Evolutionary conservation across 176 grass and related monocot genomes (phyloP), one percentile per base, ranked within the genome.

Genomic region (Cenchrus fungigraminus): DNA sequence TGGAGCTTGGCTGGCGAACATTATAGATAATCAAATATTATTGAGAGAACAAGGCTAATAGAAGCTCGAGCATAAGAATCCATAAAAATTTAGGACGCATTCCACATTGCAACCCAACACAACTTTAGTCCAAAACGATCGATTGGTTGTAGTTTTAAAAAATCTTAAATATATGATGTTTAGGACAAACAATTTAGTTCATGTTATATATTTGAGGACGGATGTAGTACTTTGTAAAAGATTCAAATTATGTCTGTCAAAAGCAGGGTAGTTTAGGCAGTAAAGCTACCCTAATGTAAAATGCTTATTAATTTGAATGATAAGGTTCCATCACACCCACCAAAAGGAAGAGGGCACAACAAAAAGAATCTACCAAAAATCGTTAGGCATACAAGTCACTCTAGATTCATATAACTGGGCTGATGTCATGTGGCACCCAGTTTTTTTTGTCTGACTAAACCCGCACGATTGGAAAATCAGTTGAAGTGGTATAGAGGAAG

Each of bases 401-500:
- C 34, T 57, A 17, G 19, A 11, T 22, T 73, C 57, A 44, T 32
- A 6, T 34, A 34, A 28, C 28, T 86, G 43, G 44, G 52, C 28
- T 61, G 10, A 70, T 70, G 64, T 47, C 52, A 71, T 59, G 47
- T 61, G 54, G 47, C 52, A 57, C 14, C 63, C 3, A 19, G 13
- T 45, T 12, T 3, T 53, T 40, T 16, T 50, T 40, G 34, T 34
- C 20, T 64, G 58, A 31, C 32, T 43, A 80, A 43, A 73, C 3
- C 0, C 53, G 37, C 54, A 45, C 60, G 51, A 42, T 62, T 29
- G 6, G 70, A 46, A 56, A 77, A 46, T 82, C 64, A 82, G 54
- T n/a, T 82, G 14, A 83, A 82, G 12, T 82, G 44, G 73, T 82
- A 83, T 53, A 77, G 79, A 9, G 86, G 86, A 51, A 87, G 72